Evolutionary conservation across 176 grass and related monocot genomes (phyloP).

Genomic region (Thinopyrum elongatum): DNA sequence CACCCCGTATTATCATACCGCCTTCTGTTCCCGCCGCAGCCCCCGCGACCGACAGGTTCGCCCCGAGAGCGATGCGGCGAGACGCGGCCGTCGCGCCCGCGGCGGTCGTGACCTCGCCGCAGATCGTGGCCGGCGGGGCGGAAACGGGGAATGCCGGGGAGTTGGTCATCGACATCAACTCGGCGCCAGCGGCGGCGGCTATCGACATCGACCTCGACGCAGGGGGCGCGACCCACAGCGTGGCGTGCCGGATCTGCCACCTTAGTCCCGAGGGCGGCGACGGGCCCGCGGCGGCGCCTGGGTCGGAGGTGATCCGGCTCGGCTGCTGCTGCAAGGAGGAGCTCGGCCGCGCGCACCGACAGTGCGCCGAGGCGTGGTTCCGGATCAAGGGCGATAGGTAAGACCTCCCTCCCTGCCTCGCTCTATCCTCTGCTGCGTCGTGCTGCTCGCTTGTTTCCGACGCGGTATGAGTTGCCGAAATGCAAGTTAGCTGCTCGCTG

Average conservation of each 20-base stretch:
- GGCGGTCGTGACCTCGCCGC: conserved; percentile 27
- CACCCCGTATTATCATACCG: neutral
- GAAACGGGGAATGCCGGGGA: neutral
- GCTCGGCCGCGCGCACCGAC: conserved; percentile 55
- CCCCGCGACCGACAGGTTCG: neutral
- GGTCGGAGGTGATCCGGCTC: conserved; percentile 52
- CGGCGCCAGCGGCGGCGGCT: neutral
- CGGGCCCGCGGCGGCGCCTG: neutral
- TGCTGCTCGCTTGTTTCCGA: neutral
- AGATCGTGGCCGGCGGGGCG: neutral
- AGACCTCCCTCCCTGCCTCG: conserved; percentile 12
- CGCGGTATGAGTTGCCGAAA: neutral
- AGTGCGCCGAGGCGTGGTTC: conserved; percentile 84
- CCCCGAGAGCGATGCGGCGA: conserved; percentile 20
- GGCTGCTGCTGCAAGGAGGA: conserved; percentile 77
- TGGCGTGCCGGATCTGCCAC: conserved; percentile 77
- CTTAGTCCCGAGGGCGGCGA: conserved; percentile 23
- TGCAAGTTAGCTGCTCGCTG: neutral
- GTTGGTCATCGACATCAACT: conserved; percentile 2
- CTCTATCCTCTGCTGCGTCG: neutral
- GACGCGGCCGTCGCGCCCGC: conserved; percentile 34
- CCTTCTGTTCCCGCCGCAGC: neutral
- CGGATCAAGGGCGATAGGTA: conserved; percentile 71
- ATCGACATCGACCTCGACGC: neutral
- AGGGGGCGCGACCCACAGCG: neutral